These are phyloP conservation scores for Ophiostoma perfectum DNA, from an alignment of 2,329 filamentous ascomycete species.

Conservation along the genomic window DNA sequence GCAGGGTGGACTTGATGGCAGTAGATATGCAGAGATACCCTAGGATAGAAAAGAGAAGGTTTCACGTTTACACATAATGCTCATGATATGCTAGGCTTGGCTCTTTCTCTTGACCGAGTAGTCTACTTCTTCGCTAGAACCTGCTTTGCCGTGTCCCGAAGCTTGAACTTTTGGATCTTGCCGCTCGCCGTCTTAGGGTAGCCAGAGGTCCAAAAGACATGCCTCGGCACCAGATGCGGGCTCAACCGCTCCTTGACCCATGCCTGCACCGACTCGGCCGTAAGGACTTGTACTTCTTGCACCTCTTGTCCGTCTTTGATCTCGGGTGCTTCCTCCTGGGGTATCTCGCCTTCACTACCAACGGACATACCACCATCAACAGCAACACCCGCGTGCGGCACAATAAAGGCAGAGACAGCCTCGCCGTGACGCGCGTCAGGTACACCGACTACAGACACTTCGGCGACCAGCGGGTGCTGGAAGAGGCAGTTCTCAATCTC, in stretches of 20 bases:
- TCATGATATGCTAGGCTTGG: not conserved
- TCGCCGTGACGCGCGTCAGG: constrained; percentile 81
- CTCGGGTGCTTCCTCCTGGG: not conserved
- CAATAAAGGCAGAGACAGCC: constrained; percentile 76
- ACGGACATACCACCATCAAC: constrained; percentile 29
- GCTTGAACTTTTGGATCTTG: constrained; percentile 92
- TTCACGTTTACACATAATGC: not conserved
- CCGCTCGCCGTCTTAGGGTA: constrained; percentile 94
- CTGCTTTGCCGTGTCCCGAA: constrained; percentile 56
- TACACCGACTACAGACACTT: constrained; percentile 78
- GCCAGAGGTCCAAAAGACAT: constrained; percentile 80
- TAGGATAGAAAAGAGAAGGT: too few species aligned
- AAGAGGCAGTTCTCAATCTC: constrained; percentile 89
- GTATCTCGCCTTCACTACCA: constrained; percentile 22
- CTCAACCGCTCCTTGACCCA: constrained; percentile 69
- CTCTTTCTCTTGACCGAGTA: not conserved
- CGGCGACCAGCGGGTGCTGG: constrained; percentile 61
- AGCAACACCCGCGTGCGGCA: constrained; percentile 43
- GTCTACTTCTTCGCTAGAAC: not conserved
- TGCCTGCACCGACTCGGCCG: constrained; percentile 54
- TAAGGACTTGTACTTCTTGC: constrained; percentile 35
- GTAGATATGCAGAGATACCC: not conserved
- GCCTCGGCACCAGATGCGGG: constrained; percentile 76
- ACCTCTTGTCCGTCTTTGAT: not conserved
- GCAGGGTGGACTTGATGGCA: constrained; percentile 31